These are phyloP conservation scores for Fraxinus floribunda DNA, from an alignment of 305 asterid genomes.

Conservation along the genomic window DNA sequence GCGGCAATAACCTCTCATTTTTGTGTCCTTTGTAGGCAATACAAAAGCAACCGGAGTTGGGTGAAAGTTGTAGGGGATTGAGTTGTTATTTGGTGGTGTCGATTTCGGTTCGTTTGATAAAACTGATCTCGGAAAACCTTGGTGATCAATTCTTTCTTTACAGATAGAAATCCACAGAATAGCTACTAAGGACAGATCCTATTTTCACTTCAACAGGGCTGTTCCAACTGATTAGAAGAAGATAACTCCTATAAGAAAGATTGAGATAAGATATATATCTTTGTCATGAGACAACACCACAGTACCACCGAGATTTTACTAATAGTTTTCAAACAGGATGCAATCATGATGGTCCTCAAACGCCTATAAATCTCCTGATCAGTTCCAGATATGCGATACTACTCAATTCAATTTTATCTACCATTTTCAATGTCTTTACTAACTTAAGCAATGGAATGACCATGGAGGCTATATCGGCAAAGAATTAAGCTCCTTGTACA, in stretches of 20 bases:
- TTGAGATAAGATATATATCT: not conserved
- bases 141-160: not conserved
- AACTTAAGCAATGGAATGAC: not conserved
- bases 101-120: not conserved
- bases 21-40: not conserved
- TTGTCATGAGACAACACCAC: not conserved
- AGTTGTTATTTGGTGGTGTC: not conserved
- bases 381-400: not conserved
- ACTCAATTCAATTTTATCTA: not conserved
- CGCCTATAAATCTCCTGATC: not conserved
- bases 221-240: not conserved
- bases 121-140: not conserved
- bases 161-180: not conserved
- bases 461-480: not conserved
- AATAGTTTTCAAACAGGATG: not conserved
- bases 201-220: not conserved
- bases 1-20: not conserved
- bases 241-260: not conserved
- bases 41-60: not conserved
- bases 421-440: not conserved
- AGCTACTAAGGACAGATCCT: not conserved
- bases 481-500: not conserved
- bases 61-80: not conserved
- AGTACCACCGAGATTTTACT: not conserved
- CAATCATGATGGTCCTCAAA: not conserved